Base-by-base conservation (phyloP, 257 asterid species). In the Striga asiatica region DNA sequence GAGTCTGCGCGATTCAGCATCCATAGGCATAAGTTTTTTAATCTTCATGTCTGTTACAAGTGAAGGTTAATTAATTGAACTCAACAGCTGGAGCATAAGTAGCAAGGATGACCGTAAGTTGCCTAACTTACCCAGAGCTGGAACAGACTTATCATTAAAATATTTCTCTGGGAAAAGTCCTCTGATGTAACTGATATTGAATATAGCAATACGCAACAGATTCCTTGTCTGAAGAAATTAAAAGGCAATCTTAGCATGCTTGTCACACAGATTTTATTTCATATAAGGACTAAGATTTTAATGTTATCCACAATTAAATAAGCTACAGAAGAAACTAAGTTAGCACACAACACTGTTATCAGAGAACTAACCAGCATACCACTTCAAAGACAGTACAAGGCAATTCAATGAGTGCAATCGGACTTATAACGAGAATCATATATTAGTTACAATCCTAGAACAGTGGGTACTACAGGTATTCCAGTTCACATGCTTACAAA, bases 11-110 rank as follows among this genome's bases (percentile, higher is more conserved):
- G 98, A 86, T 71, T 91, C 98, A 46, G 88, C 87, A 80, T 87
- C 98, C 87, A 91, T 70, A 31, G 98, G 98, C 96, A 87, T 81
- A 34, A 91, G 98, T 79, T 91, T 91, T 78, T 91, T 91, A 43
- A 91, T 83, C 83, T 91, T 91, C 96, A 91, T 86, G 62, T 87
- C 95, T 87, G 78, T 64, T 28, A 42, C 49, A 58, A 45, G 29
- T 37, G 56, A 71, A 50, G 25, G 58, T 65, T 45, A 42, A 58
- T 6, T 16, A 45, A 32, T 48, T 56, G 65, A 70, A 42, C 47
- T 61, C 18, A 11, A 54, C 37, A 45, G 31, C 9, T 20, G 21
- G 19, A 5, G 21, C 43, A 38, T 9, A 2, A 20, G 48, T 18
- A 52, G 29, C 46, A 62, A 31, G 25, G 27, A 21, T 31, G 2